These are phyloP conservation scores for Porogramme epimiltina DNA, from an alignment of 1,284 basidiomycete species.

Conservation along the genomic window DNA sequence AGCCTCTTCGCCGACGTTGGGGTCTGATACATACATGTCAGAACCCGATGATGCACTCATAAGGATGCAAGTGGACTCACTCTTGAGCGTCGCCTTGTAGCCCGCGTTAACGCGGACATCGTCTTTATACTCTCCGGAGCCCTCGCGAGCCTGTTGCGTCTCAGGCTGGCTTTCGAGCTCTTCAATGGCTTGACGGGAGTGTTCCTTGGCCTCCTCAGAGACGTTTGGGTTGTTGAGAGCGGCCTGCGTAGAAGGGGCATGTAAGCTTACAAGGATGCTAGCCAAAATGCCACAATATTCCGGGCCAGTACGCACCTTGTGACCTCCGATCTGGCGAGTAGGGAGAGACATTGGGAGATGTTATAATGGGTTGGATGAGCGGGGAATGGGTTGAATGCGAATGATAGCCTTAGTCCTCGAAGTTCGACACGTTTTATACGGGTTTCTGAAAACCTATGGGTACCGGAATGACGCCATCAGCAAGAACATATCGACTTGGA, in stretches of 20 bases:
- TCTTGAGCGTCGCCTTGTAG: constrained; percentile 53
- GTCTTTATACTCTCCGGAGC: constrained; percentile 27
- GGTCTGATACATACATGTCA: constrained; percentile 35
- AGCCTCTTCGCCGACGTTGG: constrained; percentile 42
- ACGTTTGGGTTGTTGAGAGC: constrained; percentile 48
- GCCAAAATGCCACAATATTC: too few species aligned
- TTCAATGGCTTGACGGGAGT: constrained; percentile 46
- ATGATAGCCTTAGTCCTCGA: too few species aligned
- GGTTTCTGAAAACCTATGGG: too few species aligned
- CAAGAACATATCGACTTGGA: too few species aligned
- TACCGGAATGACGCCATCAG: too few species aligned
- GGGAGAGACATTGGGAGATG: not conserved
- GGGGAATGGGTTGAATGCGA: too few species aligned
- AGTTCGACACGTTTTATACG: too few species aligned
- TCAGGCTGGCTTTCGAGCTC: constrained; percentile 34
- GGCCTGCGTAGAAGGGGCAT: constrained; percentile 33
- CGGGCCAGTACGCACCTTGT: constrained; percentile 24
- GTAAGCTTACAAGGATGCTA: too few species aligned
- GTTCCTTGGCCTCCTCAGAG: constrained; percentile 52
- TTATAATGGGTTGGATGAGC: too few species aligned
- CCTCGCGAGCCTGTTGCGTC: constrained; percentile 16
- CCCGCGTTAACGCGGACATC: constrained; percentile 39
- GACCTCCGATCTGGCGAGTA: constrained; percentile 27
- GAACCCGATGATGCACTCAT: not conserved
- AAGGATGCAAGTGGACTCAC: constrained; percentile 28